Base-by-base conservation (phyloP, 805 yeast species). In the Ogataea kodamae region DNA sequence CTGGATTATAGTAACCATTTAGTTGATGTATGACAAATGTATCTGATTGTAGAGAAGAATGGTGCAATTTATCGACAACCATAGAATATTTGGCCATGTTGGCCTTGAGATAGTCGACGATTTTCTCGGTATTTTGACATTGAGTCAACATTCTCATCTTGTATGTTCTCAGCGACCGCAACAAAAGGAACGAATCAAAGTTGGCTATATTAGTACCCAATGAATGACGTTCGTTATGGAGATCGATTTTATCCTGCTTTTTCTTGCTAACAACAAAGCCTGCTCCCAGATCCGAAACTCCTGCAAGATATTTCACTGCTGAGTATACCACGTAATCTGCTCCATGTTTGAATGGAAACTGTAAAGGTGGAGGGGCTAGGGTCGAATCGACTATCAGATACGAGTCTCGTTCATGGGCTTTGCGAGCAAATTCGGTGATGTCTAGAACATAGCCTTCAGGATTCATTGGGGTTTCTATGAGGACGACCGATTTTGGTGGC, bases 281-380 rank as follows among this genome's bases (percentile, higher is more conserved):
- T 6, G 79, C 77, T 34, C 72, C 59, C 26, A 72, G 55, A 49
- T 73, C 79, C 22, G 71, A 62, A 31, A 72, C 78, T 9, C 79
- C 78, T 0, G 77, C 76, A 36, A 74, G 63, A 50, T 68, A 73
- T 43, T 74, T 74, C 8, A 76, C 73, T 3, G 78, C 79, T 5
- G 76, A 69, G 46, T 73, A 76, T 51, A 74, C 64, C 5, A 72
- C 67, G 33, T 67, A 57, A 48, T 74, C 77, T 4, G 76, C 78
- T 4, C 76, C 76, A 43, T 61, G 64, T 16, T 58, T 51, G 46
- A 72, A 72, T 0, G 79, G 75, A 39, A 70, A 65, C 45, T 67
- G 77, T 27, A 73, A 56, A 8, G 77, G 77, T 6, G 76, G 76
- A 6, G 78, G 78, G 1, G 77, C 78, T 44, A 73, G 62, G 0